These are phyloP conservation scores for Ophiocordyceps robertsii DNA, from an alignment of 2,329 filamentous ascomycete species.

Conservation along the genomic window DNA sequence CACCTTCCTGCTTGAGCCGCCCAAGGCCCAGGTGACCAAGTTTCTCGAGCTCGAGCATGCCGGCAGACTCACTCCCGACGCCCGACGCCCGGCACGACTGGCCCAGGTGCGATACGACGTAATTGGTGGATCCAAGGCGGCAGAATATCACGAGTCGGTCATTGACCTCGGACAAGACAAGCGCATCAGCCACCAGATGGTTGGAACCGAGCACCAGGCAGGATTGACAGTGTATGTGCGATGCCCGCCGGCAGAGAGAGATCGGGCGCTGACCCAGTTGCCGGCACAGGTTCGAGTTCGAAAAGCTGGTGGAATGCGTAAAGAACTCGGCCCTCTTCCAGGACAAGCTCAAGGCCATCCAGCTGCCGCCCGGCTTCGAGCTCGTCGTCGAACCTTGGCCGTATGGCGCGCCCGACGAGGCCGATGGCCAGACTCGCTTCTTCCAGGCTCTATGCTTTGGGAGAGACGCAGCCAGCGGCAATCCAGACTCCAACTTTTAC, in stretches of 20 bases:
- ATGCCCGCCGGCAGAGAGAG: background rate
- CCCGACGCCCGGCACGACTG: constrained; percentile 18
- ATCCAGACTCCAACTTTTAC: constrained; percentile 40
- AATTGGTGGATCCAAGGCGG: constrained; percentile 11
- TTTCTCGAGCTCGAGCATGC: constrained; percentile 32
- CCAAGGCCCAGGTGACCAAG: constrained; percentile 29
- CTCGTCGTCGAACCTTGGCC: constrained; percentile 21
- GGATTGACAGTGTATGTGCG: constrained; percentile 15
- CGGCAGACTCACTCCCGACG: constrained; percentile 12
- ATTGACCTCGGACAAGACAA: constrained; percentile 16
- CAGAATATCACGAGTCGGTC: constrained; percentile 19
- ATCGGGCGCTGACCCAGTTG: background rate
- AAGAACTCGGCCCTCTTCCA: constrained; percentile 16
- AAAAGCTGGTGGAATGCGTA: constrained; percentile 17
- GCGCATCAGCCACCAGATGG: constrained; percentile 12
- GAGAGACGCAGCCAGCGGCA: constrained; percentile 14
- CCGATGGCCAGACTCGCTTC: constrained; percentile 15
- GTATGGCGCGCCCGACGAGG: constrained; percentile 14
- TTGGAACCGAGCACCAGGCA: constrained; percentile 15
- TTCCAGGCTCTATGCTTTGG: constrained; percentile 22
- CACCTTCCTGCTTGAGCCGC: constrained; percentile 35
- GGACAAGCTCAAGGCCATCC: constrained; percentile 14
- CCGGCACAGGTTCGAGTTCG: constrained; percentile 17
- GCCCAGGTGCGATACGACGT: constrained; percentile 28
- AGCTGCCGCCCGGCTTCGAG: constrained; percentile 14